Base-by-base conservation (phyloP, 73 alveolate species). In the Blepharisma stoltei region DNA sequence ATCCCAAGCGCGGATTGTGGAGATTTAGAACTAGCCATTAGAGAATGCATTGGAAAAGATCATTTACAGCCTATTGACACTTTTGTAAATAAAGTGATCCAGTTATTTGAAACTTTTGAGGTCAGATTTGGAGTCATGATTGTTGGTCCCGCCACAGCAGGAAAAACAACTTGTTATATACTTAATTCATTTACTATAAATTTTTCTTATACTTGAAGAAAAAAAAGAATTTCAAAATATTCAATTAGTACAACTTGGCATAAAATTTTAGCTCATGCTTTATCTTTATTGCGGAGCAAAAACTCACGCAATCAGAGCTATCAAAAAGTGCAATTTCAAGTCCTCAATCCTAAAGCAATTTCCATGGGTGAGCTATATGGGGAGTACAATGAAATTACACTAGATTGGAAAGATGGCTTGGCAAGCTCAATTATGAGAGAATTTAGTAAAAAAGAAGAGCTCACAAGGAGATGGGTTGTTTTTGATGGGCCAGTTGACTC, bases 401-500 rank as follows among this genome's bases (percentile, higher is more conserved):
- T 90, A 87, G 97, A 92, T 71, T 94, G 99, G 98, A 92, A 94
- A 27, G 99, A 94, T 87, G 99, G 99, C 41, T 94, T 94, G 25
- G 90, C 92, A 7, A 96, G 98, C 49, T 25, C 76, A 46, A 94
- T 94, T 7, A 94, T 94, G 94, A 92, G 99, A 81, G 98, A 92
- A 54, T 94, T 94, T 38, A 90, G 89, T 76, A 88, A 90, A 85
- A 97, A 92, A 54, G 86, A 86, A 54, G 95, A 92, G 38, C 83
- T 86, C 49, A 91, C 92, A 76, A 90, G 86, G 82, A 75, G 95
- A 71, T 91, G 97, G 98, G 86, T 93, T 18, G 86, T 97, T n/a
- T 97, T 97, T 76, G 99, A 97, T 90, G 99, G 99, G 3, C 99
- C 99, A 6, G 99, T 97, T 7, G 99, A 97, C 80, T 96, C 99